These are phyloP conservation scores for Filosporella fistucella DNA, from an alignment of 495 filamentous ascomycete species.

Conservation along the genomic window DNA sequence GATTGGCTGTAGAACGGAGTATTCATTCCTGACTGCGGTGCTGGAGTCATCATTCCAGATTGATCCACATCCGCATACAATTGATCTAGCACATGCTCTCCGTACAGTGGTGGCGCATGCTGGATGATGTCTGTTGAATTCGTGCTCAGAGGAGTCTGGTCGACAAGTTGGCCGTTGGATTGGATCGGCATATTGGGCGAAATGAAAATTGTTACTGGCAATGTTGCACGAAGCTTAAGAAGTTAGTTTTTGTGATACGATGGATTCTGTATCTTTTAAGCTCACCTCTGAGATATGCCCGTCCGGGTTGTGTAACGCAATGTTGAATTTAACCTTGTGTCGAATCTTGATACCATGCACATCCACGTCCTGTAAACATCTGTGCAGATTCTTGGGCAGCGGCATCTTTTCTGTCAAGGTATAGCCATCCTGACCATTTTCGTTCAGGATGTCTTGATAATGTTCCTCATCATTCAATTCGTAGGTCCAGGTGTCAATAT, in stretches of 20 bases:
- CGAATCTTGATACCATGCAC: slow-evolving; percentile 77
- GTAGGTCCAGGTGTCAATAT: slow-evolving; percentile 59
- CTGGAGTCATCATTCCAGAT: slow-evolving; percentile 71
- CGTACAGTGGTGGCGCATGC: slow-evolving; percentile 82
- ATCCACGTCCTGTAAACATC: slow-evolving; percentile 84
- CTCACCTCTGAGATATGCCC: slow-evolving; percentile 83
- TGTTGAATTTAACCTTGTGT: slow-evolving; percentile 80
- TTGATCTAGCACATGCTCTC: slow-evolving; percentile 80
- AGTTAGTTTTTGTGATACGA: too few relatives aligned
- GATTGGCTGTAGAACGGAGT: slow-evolving; percentile 77
- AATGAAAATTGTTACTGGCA: slow-evolving; percentile 87
- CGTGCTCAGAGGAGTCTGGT: slow-evolving; percentile 41
- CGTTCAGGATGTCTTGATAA: slow-evolving; percentile 62
- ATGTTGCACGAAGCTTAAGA: slow-evolving; percentile 64
- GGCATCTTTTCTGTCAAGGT: slow-evolving; percentile 62
- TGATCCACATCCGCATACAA: slow-evolving; percentile 81
- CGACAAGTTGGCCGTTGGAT: slow-evolving; percentile 68
- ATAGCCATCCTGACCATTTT: slow-evolving; percentile 70
- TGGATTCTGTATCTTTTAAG: neutral
- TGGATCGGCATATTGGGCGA: slow-evolving; percentile 85
- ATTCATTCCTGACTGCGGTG: slow-evolving; percentile 60
- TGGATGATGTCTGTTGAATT: slow-evolving; percentile 33
- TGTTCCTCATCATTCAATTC: slow-evolving; percentile 52
- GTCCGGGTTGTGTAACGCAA: slow-evolving; percentile 89
- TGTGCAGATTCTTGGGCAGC: slow-evolving; percentile 70